Conservation (phyloP, 352 stramenopile genomes). For the Phytophthora vignae region DNA sequence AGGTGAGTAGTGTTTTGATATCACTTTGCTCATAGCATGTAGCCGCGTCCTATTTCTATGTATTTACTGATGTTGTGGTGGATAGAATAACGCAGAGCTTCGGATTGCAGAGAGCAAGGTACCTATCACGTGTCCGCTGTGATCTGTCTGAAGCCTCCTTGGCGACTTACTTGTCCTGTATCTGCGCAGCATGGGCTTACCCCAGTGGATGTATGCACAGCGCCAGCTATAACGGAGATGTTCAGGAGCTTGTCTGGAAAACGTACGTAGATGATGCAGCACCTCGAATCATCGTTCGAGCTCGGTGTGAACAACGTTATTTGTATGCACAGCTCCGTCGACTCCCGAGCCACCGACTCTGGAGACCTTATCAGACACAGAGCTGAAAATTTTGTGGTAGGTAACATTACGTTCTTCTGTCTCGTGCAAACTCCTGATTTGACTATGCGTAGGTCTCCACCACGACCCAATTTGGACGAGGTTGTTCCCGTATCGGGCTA, state of each 20-base stretch:
- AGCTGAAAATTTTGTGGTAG: conserved; percentile 54
- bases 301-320: not conserved
- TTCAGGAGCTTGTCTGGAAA: conserved; percentile 54
- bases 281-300: not conserved
- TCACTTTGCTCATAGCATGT: too few species aligned
- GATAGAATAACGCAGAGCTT: conserved; percentile 64
- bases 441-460: conserved; percentile 35
- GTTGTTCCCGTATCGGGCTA: conserved; percentile 71
- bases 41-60: not conserved
- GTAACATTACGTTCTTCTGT: too few species aligned
- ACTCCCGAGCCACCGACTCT: conserved; percentile 35
- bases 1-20: conserved; percentile 35
- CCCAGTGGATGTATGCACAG: conserved; percentile 66
- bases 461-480: conserved; percentile 47
- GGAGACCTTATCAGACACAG: conserved; percentile 19
- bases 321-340: conserved; percentile 41
- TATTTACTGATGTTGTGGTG: not conserved
- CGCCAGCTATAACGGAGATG: conserved; percentile 47
- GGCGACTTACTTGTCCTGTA: too few species aligned
- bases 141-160: too few species aligned
- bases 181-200: conserved; percentile 60
- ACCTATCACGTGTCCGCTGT: not conserved
- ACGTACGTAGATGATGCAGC: conserved; percentile 30
- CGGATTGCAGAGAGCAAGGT: conserved; percentile 58
- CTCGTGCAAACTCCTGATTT: too few species aligned